These are phyloP conservation scores for Alternaria ventricosa DNA, from an alignment of 2,329 filamentous ascomycete genomes.

Conservation along the genomic window DNA sequence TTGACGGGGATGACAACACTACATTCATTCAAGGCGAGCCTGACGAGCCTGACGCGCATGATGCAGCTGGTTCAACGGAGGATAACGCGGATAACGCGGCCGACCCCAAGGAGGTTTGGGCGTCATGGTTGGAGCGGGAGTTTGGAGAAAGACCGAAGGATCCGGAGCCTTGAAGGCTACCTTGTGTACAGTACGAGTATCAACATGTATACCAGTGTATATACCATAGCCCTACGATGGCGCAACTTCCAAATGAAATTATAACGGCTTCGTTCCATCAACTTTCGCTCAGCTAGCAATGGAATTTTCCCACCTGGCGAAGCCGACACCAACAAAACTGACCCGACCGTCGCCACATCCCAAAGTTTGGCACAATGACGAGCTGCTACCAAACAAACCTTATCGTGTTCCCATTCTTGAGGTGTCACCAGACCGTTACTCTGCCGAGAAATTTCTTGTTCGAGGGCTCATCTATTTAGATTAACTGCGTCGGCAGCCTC, in stretches of 20 bases:
- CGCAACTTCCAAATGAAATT: slow-evolving; percentile 1
- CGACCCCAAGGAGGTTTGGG: slow-evolving; percentile 27
- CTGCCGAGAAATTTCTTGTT: slow-evolving; percentile 10
- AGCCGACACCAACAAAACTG: not conserved
- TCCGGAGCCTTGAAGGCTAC: slow-evolving; percentile 17
- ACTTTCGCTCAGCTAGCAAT: no score
- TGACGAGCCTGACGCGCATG: not conserved
- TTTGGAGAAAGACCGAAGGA: slow-evolving; percentile 32
- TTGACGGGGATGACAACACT: slow-evolving; percentile 9
- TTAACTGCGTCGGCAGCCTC: slow-evolving; percentile 14
- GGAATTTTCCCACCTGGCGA: no score
- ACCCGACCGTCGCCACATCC: not conserved
- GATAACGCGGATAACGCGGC: not conserved
- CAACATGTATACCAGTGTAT: slow-evolving; percentile 14
- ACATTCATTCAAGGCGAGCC: slow-evolving; percentile 7
- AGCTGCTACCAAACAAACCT: not conserved
- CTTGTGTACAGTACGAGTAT: not conserved
- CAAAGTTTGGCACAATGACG: not conserved
- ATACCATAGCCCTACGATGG: slow-evolving; percentile 14
- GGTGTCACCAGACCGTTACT: slow-evolving; percentile 10
- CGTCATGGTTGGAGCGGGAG: slow-evolving; percentile 38
- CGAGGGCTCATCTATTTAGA: slow-evolving; percentile 20
- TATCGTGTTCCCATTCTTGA: not conserved
- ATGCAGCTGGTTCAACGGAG: not conserved
- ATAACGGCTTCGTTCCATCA: not conserved